Conservation (phyloP, 75 land plant genomes). For the Cupressus sempervirens region DNA sequence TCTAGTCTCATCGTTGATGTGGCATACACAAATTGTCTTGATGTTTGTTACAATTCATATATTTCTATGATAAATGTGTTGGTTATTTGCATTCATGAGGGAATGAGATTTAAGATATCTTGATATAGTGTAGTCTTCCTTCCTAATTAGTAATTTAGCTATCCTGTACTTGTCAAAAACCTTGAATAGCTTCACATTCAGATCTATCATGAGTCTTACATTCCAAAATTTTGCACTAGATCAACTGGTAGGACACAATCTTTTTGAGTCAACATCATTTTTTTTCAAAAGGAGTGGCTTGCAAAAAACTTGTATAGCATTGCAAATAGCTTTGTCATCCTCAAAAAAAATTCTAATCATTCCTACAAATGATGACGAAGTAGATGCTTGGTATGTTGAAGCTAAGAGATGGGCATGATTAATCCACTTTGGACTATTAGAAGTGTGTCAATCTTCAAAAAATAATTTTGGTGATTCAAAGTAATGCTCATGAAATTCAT, state of each 20-base stretch:
- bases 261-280: neutral
- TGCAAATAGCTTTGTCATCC: constrained; percentile 36
- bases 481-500: constrained; percentile 33
- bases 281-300: neutral
- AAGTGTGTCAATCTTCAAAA: constrained; percentile 26
- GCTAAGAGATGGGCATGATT: constrained; percentile 82
- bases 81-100: neutral
- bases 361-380: constrained; percentile 61
- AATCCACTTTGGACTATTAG: constrained; percentile 49
- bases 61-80: neutral
- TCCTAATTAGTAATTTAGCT: neutral
- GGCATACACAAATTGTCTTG: neutral
- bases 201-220: neutral
- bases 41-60: neutral
- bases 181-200: neutral
- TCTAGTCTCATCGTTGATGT: neutral
- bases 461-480: constrained; percentile 42
- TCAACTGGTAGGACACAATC: neutral
- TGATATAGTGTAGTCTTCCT: neutral
- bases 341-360: neutral
- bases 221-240: neutral
- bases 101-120: neutral
- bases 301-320: constrained; percentile 29
- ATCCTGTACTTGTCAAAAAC: neutral
- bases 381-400: constrained; percentile 60